Conservation (phyloP, 805 yeast genomes). For the Suhomyces sp. region DNA sequence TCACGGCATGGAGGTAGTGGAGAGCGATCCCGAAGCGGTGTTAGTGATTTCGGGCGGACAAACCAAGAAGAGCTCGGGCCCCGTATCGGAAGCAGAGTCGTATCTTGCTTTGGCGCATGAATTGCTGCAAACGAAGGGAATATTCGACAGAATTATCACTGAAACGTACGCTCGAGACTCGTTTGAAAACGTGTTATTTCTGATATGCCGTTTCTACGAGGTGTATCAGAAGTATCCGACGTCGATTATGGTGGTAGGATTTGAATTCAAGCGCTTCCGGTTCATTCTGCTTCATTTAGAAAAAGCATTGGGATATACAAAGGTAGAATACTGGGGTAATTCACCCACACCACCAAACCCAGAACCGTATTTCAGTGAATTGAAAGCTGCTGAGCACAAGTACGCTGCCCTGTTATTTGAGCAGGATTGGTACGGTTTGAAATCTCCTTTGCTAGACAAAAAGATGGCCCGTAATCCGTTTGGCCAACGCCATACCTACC, state of each 20-base stretch:
- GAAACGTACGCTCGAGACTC: conserved; percentile 82
- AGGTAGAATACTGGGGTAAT: conserved; percentile 52
- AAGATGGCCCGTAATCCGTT: conserved; percentile 58
- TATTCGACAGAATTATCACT: conserved; percentile 29
- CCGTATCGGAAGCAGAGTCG: conserved; percentile 58
- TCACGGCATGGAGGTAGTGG: conserved; percentile 37
- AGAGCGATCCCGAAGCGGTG: conserved; percentile 25
- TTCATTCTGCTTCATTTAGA: conserved; percentile 53
- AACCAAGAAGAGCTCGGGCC: conserved; percentile 56
- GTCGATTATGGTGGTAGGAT: conserved; percentile 59
- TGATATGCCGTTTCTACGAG: conserved; percentile 53
- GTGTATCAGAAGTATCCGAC: conserved; percentile 46
- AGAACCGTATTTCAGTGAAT: conserved; percentile 45
- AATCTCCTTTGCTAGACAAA: conserved; percentile 43
- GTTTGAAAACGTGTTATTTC: conserved; percentile 69
- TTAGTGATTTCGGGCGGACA: conserved; percentile 66
- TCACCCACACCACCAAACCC: conserved; percentile 48
- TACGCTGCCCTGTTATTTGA: conserved; percentile 55
- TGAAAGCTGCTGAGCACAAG: conserved; percentile 47
- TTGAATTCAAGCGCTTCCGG: conserved; percentile 66
- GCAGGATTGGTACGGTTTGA: conserved; percentile 57
- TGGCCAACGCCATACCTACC: conserved; percentile 3
- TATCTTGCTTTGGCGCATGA: conserved; percentile 47
- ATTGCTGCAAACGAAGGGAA: conserved; percentile 16
- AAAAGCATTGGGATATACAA: conserved; percentile 43